Conservation (phyloP, 768 basidiomycete species). For the Cystofilobasidium ferigula region DNA sequence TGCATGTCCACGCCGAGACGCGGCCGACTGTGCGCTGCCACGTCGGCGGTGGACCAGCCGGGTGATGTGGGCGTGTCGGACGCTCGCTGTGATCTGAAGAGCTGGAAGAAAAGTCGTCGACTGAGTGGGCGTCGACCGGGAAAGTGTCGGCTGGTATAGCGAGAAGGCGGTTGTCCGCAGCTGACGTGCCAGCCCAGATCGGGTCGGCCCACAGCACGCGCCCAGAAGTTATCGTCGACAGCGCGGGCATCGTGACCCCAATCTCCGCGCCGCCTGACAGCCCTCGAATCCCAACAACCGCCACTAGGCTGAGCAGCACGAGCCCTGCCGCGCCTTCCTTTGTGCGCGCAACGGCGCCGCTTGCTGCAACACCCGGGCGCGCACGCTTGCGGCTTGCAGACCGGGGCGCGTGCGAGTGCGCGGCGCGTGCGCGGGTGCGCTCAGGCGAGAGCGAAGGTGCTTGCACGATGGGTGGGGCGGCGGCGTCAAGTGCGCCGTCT, state of each 20-base stretch:
- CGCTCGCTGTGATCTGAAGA: background rate
- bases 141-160: too few relatives aligned
- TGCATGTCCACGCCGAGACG: conserved; percentile 87
- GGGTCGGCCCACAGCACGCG: background rate
- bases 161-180: conserved; percentile 2
- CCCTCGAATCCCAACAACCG: conserved; percentile 2
- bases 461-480: too few relatives aligned
- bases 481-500: too few relatives aligned
- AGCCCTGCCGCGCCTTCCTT: conserved; percentile 6
- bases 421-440: background rate
- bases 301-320: conserved; percentile 15
- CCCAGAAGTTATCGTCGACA: too few relatives aligned
- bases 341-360: background rate
- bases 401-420: background rate
- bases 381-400: background rate
- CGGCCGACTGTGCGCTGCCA: conserved; percentile 51
- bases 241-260: too few relatives aligned
- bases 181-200: too few relatives aligned
- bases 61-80: background rate
- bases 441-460: too few relatives aligned
- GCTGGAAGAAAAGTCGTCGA: background rate
- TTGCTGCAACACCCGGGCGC: too few relatives aligned
- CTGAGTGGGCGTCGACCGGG: background rate
- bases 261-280: too few relatives aligned
- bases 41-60: conserved; percentile 4